Conservation (phyloP, 305 asterid genomes). For the Andrographis paniculata region DNA sequence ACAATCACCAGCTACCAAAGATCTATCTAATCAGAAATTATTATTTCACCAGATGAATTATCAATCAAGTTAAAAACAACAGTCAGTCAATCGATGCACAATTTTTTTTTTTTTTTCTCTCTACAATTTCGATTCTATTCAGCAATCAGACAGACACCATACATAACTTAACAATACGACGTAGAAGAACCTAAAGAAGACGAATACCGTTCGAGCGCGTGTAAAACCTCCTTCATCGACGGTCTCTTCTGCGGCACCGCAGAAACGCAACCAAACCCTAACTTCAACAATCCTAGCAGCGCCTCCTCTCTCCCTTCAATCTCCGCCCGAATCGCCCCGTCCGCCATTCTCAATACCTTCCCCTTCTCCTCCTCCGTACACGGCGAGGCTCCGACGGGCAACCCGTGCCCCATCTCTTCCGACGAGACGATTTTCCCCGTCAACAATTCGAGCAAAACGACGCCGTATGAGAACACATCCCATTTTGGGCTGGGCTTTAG, state of each 20-base stretch:
- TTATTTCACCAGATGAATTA: conserved; percentile 21
- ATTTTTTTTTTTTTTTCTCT: conserved; percentile 19
- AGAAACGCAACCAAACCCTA: conserved; percentile 69
- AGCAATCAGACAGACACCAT: too few species aligned
- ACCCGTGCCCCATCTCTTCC: conserved; percentile 50
- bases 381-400: conserved; percentile 24
- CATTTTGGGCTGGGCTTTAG: conserved; percentile 82
- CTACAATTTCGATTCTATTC: too few species aligned
- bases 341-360: conserved; percentile 58
- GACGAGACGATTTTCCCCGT: conserved; percentile 60
- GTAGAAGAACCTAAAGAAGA: conserved; percentile 24
- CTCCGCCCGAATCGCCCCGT: conserved; percentile 69
- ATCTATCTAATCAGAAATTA: not conserved
- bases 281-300: conserved; percentile 44
- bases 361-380: conserved; percentile 45
- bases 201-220: conserved; percentile 71
- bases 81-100: conserved; percentile 31
- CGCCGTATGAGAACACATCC: conserved; percentile 88
- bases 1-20: not conserved
- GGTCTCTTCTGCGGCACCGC: conserved; percentile 84
- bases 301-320: conserved; percentile 79
- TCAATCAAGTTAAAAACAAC: conserved; percentile 8
- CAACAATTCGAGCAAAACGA: conserved; percentile 56
- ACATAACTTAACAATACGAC: too few species aligned
- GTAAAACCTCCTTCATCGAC: conserved; percentile 74